Percentiles rank a stretch among this genome's conserved stretches.
Evolutionary conservation across 1,284 basidiomycete species (phyloP).

Genomic region (Thecaphora thlaspeos): DNA sequence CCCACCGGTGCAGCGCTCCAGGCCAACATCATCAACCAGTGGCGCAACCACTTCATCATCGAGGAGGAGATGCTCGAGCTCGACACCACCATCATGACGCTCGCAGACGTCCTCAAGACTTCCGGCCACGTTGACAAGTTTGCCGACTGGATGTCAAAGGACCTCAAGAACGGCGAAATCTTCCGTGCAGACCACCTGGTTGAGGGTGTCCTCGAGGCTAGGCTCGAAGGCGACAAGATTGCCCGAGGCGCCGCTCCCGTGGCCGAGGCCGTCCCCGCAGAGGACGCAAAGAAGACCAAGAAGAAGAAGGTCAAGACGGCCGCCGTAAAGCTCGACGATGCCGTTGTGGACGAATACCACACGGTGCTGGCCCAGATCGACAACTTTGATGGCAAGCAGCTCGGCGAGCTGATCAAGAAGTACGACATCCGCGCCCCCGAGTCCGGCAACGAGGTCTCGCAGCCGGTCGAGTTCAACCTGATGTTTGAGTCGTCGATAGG

Average conservation of each 20-base stretch:
- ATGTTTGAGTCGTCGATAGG: constrained; percentile 98
- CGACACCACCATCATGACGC: constrained; percentile 97
- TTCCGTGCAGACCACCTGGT: constrained; percentile 96
- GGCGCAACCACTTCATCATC: constrained; percentile 97
- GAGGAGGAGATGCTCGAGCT: constrained; percentile 99
- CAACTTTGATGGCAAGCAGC: constrained; percentile 85
- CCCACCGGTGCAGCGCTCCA: constrained; percentile 92
- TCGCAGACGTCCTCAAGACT: constrained; percentile 90
- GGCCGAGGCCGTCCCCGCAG: constrained; percentile 9
- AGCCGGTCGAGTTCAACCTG: constrained; percentile 95
- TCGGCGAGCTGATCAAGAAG: constrained; percentile 82
- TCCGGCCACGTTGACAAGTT: constrained; percentile 98
- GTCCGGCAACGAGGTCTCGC: constrained; percentile 84
- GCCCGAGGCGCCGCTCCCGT: constrained; percentile 64
- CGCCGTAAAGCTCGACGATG: constrained; percentile 76
- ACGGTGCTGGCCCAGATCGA: constrained; percentile 86
- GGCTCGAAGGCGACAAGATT: constrained; percentile 86
- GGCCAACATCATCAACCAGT: constrained; percentile 93
- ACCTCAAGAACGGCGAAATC: constrained; percentile 88
- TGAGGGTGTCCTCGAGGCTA: constrained; percentile 84
- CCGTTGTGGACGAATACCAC: constrained; percentile 76
- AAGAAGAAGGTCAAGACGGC: constrained; percentile 75
- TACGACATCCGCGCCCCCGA: constrained; percentile 85
- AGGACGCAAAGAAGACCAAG: constrained; percentile 68
- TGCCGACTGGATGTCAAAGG: constrained; percentile 99